Percentiles rank a stretch among this genome's conserved stretches.
Conservation (phyloP, 495 filamentous ascomycete genomes). For the Niebla homalea region DNA sequence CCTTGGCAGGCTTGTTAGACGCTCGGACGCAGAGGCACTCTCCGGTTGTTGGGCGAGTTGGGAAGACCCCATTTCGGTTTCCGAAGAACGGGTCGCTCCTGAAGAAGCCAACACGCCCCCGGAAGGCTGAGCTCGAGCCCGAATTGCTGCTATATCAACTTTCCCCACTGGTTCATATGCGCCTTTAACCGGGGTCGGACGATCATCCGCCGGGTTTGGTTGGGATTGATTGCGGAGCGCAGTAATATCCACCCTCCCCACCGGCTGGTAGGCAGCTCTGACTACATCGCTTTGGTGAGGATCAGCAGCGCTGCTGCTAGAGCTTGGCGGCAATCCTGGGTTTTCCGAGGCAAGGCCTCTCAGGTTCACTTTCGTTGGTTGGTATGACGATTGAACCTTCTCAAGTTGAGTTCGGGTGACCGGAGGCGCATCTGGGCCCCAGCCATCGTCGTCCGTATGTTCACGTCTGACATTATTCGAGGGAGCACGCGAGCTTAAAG, state of each 20-base stretch:
- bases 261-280: slow-evolving; percentile 82
- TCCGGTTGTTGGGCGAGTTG: too few species aligned
- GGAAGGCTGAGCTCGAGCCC: slow-evolving; percentile 55
- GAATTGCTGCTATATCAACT: slow-evolving; percentile 88
- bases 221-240: slow-evolving; percentile 71
- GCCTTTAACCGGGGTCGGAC: slow-evolving; percentile 74
- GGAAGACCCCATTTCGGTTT: slow-evolving; percentile 16
- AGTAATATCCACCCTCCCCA: slow-evolving; percentile 93
- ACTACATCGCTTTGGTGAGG: slow-evolving; percentile 49
- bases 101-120: slow-evolving; percentile 23
- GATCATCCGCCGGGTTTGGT: slow-evolving; percentile 50
- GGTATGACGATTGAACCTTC: slow-evolving; percentile 84
- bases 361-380: slow-evolving; percentile 89
- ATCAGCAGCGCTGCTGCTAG: slow-evolving; percentile 22
- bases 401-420: slow-evolving; percentile 78
- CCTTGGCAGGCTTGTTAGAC: slow-evolving; percentile 79
- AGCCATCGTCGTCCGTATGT: slow-evolving; percentile 63
- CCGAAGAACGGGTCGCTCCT: slow-evolving; percentile 24
- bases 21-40: slow-evolving; percentile 40
- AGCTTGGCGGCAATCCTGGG: slow-evolving; percentile 45
- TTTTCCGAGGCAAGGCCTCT: slow-evolving; percentile 56
- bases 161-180: slow-evolving; percentile 88
- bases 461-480: slow-evolving; percentile 28
- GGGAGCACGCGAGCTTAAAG: slow-evolving; percentile 40
- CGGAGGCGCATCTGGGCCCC: slow-evolving; percentile 88